phyloP scores from a whole-genome alignment of 169 alveolate genomes.

The Plasmodium inui region DNA sequence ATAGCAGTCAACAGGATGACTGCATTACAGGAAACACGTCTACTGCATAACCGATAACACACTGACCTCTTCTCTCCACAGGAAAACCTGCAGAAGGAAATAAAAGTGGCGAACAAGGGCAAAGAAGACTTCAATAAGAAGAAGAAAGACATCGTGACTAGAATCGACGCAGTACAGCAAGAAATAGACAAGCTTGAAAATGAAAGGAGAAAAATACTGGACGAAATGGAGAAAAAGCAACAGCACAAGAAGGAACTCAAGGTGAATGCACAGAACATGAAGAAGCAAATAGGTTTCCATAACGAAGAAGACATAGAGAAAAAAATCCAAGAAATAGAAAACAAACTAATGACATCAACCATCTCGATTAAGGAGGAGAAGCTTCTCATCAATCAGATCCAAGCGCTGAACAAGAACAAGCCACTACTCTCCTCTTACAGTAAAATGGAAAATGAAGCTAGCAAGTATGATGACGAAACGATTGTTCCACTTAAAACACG shows the following conservation, averaged over 20 bases:
- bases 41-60: too few species aligned
- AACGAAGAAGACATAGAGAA: slow-evolving; percentile 83
- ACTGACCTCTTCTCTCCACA: not conserved
- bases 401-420: slow-evolving; percentile 81
- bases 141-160: slow-evolving; percentile 78
- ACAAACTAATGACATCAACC: slow-evolving; percentile 83
- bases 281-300: slow-evolving; percentile 81
- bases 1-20: not conserved
- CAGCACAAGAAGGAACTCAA: slow-evolving; percentile 81
- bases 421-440: slow-evolving; percentile 78
- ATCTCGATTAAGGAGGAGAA: slow-evolving; percentile 86
- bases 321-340: slow-evolving; percentile 82
- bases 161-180: slow-evolving; percentile 79
- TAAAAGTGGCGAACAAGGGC: slow-evolving; percentile 79
- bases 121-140: slow-evolving; percentile 77
- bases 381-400: slow-evolving; percentile 81
- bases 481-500: slow-evolving; percentile 45
- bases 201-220: slow-evolving; percentile 79
- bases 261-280: slow-evolving; percentile 79
- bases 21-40: too few species aligned
- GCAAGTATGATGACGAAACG: slow-evolving; percentile 72
- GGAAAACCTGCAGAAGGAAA: slow-evolving; percentile 79
- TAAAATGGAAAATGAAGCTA: slow-evolving; percentile 78
- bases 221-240: slow-evolving; percentile 80
- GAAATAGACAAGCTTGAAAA: slow-evolving; percentile 80